Percentiles rank a stretch among this genome's conserved stretches.
phyloP scores from a whole-genome alignment of 192 early-diverging fungal genomes.

The Coemansia sp. region DNA sequence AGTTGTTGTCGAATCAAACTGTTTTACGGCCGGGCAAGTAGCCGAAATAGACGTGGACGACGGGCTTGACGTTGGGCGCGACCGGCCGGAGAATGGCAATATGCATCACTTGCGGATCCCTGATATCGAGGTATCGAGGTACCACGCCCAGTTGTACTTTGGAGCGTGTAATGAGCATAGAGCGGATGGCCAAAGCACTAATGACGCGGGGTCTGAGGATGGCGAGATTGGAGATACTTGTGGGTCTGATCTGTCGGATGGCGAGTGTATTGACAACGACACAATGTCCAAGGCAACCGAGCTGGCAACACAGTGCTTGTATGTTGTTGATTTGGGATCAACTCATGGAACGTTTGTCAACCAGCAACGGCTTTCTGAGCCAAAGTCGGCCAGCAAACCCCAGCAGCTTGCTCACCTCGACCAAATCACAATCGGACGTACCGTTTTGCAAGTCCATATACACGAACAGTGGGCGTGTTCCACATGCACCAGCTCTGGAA shows the following conservation, averaged over 20 bases:
- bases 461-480: constrained; percentile 66
- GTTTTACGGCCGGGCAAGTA: constrained; percentile 45
- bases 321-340: constrained; percentile 67
- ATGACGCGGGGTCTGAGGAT: constrained; percentile 29
- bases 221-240: constrained; percentile 29
- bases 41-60: constrained; percentile 59
- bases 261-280: constrained; percentile 17
- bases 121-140: constrained; percentile 65
- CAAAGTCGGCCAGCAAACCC: constrained; percentile 66
- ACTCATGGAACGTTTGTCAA: constrained; percentile 78
- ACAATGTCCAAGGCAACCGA: neutral
- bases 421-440: constrained; percentile 58
- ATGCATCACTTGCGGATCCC: constrained; percentile 58
- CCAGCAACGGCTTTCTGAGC: constrained; percentile 59
- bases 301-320: constrained; percentile 21
- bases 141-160: constrained; percentile 61
- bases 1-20: constrained; percentile 59
- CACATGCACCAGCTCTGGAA: constrained; percentile 57
- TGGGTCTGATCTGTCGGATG: constrained; percentile 17
- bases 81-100: constrained; percentile 49
- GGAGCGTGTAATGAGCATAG: constrained; percentile 23
- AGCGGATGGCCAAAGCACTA: neutral
- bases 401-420: constrained; percentile 59
- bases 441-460: constrained; percentile 62
- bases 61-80: constrained; percentile 60